Evolutionary conservation across 495 filamentous ascomycete species (phyloP).

Genomic region (Hypoxylon rickii): DNA sequence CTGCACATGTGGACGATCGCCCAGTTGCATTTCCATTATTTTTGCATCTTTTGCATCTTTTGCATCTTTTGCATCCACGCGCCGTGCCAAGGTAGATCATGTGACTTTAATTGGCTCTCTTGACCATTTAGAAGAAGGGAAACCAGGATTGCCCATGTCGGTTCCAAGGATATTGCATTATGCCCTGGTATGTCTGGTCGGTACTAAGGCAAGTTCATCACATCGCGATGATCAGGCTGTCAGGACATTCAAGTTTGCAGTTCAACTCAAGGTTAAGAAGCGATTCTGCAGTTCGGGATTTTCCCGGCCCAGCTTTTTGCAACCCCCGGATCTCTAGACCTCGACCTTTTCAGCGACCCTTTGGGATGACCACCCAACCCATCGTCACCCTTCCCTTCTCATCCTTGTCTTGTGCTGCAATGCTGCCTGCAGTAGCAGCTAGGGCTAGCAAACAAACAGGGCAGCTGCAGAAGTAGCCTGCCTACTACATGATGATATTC

Average conservation of each 20-base stretch:
- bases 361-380: background rate
- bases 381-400: background rate
- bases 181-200: background rate
- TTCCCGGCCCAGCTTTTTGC: no score
- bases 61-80: conserved; percentile 23
- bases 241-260: conserved; percentile 20
- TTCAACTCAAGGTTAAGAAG: no score
- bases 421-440: background rate
- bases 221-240: conserved; percentile 6
- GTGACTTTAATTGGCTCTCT: conserved; percentile 15
- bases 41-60: background rate
- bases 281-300: no score
- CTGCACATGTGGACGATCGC: conserved; percentile 3
- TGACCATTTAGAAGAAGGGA: conserved; percentile 20
- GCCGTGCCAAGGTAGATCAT: conserved; percentile 33
- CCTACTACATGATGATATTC: no score
- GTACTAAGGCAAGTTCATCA: no score
- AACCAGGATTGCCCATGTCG: conserved; percentile 5
- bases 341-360: no score
- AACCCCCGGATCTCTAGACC: no score
- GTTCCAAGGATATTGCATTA: conserved; percentile 27
- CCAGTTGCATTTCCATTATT: conserved; percentile 23
- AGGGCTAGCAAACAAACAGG: background rate
- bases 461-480: no score
- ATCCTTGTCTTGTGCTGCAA: no score